These are phyloP conservation scores for Pilasporangium apinafurcum DNA, from an alignment of 352 stramenopile genomes.

Conservation along the genomic window DNA sequence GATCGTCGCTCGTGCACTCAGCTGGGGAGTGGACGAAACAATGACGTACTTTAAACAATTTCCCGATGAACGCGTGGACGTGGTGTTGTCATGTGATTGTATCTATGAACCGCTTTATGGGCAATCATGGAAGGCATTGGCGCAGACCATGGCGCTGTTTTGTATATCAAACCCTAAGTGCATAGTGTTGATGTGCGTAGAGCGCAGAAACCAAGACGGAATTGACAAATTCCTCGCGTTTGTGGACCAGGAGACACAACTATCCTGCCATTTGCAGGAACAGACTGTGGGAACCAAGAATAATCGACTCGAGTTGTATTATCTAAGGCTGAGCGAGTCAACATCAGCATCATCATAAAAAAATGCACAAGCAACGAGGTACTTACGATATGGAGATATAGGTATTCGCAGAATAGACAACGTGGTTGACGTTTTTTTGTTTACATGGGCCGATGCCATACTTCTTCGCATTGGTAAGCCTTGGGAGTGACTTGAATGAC, in stretches of 20 bases:
- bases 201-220: slow-evolving; percentile 74
- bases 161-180: slow-evolving; percentile 43
- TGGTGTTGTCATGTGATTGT: slow-evolving; percentile 93
- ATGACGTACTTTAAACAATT: slow-evolving; percentile 47
- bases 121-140: slow-evolving; percentile 82
- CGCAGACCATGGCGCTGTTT: slow-evolving; percentile 83
- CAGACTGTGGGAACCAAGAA: slow-evolving; percentile 35
- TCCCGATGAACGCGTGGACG: slow-evolving; percentile 64
- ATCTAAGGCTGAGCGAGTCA: slow-evolving; percentile 35
- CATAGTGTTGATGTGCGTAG: slow-evolving; percentile 72
- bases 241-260: slow-evolving; percentile 32
- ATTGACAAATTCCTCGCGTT: slow-evolving; percentile 78
- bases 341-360: too few relatives aligned
- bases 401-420: too few relatives aligned
- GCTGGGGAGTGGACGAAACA: slow-evolving; percentile 80
- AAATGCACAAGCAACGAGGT: not conserved
- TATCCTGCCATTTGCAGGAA: slow-evolving; percentile 40
- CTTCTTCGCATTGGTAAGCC: slow-evolving; percentile 93
- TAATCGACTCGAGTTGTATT: slow-evolving; percentile 69
- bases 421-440: too few relatives aligned
- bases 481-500: slow-evolving; percentile 95
- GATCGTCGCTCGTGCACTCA: slow-evolving; percentile 53
- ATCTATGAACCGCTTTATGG: slow-evolving; percentile 95
- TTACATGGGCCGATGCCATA: slow-evolving; percentile 88
- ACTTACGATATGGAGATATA: slow-evolving; percentile 1